These are phyloP conservation scores for Mortierella sp. DNA, from an alignment of 371 early-diverging fungal species.

Conservation along the genomic window DNA sequence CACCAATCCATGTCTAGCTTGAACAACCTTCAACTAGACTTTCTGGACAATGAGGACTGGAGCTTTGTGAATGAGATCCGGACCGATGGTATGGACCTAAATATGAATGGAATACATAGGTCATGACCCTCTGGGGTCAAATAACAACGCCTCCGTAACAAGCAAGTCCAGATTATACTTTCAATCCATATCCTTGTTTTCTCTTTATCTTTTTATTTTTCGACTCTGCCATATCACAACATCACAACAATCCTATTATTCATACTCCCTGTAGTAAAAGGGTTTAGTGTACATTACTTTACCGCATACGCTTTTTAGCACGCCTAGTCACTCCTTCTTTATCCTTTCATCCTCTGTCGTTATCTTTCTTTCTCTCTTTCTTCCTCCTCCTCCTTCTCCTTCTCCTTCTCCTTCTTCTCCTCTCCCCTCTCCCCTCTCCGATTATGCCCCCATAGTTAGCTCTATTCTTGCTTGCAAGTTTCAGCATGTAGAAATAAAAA, in stretches of 20 bases:
- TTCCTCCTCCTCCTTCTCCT: not conserved
- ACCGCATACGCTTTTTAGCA: not conserved
- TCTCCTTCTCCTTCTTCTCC: not conserved
- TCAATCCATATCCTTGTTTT: not conserved
- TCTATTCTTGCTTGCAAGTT: not conserved
- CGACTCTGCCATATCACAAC: too few species aligned
- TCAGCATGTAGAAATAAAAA: conserved; percentile 8
- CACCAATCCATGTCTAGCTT: conserved; percentile 38
- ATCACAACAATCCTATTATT: not conserved
- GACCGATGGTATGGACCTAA: conserved; percentile 20
- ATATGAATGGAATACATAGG: conserved; percentile 15
- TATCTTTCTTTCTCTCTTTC: not conserved
- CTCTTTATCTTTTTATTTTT: too few species aligned
- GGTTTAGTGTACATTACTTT: not conserved
- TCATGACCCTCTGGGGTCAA: conserved; percentile 43
- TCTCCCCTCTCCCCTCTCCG: not conserved
- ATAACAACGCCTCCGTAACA: not conserved
- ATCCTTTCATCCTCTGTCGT: not conserved
- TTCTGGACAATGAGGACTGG: conserved; percentile 48
- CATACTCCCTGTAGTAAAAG: not conserved
- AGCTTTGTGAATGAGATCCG: conserved; percentile 40
- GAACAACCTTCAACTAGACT: conserved; percentile 44
- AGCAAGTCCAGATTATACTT: not conserved
- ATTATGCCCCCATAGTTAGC: not conserved
- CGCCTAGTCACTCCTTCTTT: not conserved